phyloP scores from a whole-genome alignment of 2,329 filamentous ascomycete species.

The Didymella lethalis region DNA sequence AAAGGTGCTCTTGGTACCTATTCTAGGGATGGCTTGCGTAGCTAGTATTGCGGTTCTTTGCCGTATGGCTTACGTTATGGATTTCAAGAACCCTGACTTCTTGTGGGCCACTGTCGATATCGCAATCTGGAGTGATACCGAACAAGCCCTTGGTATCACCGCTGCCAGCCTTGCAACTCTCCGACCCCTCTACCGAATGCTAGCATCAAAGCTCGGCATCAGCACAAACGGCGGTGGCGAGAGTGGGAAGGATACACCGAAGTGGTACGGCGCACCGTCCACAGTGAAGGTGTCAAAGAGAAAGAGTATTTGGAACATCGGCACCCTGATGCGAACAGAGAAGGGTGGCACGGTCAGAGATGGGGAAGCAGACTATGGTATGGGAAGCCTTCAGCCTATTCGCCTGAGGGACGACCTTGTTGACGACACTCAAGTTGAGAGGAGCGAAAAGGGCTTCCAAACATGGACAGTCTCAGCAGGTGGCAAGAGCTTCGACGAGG shows the following conservation, averaged over 20 bases:
- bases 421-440: constrained; percentile 27
- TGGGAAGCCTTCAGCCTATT: constrained; percentile 36
- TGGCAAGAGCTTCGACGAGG: constrained; percentile 40
- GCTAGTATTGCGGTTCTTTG: constrained; percentile 48
- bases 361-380: constrained; percentile 34
- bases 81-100: constrained; percentile 47
- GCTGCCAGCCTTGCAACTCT: constrained; percentile 49
- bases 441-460: constrained; percentile 36
- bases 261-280: constrained; percentile 27
- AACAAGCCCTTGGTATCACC: constrained; percentile 49
- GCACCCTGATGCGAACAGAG: constrained; percentile 36
- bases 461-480: constrained; percentile 43
- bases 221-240: constrained; percentile 24
- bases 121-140: constrained; percentile 50
- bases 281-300: constrained; percentile 27
- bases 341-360: constrained; percentile 24
- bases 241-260: constrained; percentile 29
- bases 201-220: constrained; percentile 35
- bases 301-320: constrained; percentile 34
- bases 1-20: constrained; percentile 57
- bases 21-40: constrained; percentile 62
- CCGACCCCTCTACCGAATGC: constrained; percentile 44
- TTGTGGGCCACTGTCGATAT: constrained; percentile 49
- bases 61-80: constrained; percentile 46
- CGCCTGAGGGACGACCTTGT: constrained; percentile 40